Base-by-base conservation (phyloP, 75 land plant species). In the Pinus tabuliformis region DNA sequence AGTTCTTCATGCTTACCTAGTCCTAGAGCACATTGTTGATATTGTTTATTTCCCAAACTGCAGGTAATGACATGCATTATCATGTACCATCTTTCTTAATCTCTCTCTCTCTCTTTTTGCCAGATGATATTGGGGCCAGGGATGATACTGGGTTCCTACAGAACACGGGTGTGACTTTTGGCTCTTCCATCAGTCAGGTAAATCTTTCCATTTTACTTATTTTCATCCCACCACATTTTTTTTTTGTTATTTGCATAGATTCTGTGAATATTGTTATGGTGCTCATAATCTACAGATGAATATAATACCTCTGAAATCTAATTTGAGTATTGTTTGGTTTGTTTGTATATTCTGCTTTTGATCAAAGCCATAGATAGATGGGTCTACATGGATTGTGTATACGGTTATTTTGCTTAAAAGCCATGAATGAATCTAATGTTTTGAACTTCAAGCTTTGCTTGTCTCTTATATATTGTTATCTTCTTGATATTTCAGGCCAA, bases 51-150 rank as follows among this genome's bases (percentile, higher is more conserved):
- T 68, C 52, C n/a, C 52, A 68, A 68, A 68, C 42, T 68, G 52
- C 52, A 37, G 7, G 49, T 42, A 20, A 33, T 17, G 39, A 68
- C 52, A 39, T 39, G 21, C 18, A 37, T 30, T 6, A 36, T 66
- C 39, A 17, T 42, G 36, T 66, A 66, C 21, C 14, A 68, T 15
- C 2, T 16, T 26, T 56, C 20, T 22, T 58, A 39, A 59, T 78
- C 16, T 49, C 12, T 45, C 13, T 54, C 33, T 78, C 16, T 49
- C 54, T 45, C 14, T 54, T 39, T 22, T 22, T 75, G 24, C 15
- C 78, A 81, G 84, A 82, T 79, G 84, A 76, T 20, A 68, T 81
- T 18, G 82, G 84, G 21, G 76, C 84, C 64, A 63, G 28, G 33
- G 83, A 83, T 72, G 85, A 83, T 66, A 83, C 83, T 37, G 74